These are phyloP conservation scores for Nothophytophthora sp. DNA, from an alignment of 352 stramenopile species.

Conservation along the genomic window DNA sequence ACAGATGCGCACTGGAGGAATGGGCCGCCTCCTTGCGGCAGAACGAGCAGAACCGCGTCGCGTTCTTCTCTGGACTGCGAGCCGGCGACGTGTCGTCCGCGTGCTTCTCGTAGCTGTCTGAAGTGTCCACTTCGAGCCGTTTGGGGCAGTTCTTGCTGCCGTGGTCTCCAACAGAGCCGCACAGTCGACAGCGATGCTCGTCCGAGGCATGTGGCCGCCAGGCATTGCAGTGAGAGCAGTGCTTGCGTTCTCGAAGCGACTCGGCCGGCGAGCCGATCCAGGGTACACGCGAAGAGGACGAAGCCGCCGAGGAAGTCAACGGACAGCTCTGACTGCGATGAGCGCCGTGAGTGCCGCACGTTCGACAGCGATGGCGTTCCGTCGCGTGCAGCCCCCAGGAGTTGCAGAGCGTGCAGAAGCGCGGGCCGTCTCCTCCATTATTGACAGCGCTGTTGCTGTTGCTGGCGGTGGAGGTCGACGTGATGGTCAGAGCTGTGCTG, in stretches of 20 bases:
- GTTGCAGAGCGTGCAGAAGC: constrained; percentile 65
- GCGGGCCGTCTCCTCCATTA: constrained; percentile 28
- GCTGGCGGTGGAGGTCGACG: background rate
- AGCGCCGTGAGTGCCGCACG: constrained; percentile 48
- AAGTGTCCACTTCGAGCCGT: constrained; percentile 5
- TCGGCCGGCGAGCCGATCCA: constrained; percentile 58
- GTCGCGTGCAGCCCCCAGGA: constrained; percentile 57
- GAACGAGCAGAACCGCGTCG: constrained; percentile 57
- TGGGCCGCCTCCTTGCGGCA: constrained; percentile 62
- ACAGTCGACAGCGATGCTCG: constrained; percentile 73
- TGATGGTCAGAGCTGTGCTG: background rate
- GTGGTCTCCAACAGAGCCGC: constrained; percentile 56
- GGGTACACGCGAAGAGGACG: constrained; percentile 19
- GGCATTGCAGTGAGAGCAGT: constrained; percentile 61
- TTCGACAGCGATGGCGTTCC: constrained; percentile 58
- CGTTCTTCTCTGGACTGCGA: constrained; percentile 10
- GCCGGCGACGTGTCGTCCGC: constrained; percentile 21
- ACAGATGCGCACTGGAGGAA: constrained; percentile 56
- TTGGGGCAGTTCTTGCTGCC: constrained; percentile 63
- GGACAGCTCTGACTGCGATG: constrained; percentile 62
- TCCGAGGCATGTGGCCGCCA: constrained; percentile 52
- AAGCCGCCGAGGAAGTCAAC: too few species aligned
- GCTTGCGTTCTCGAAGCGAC: constrained; percentile 39
- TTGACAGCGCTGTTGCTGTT: too few species aligned
- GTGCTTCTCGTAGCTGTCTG: constrained; percentile 14